These are phyloP conservation scores for Nitzschia inconspicua DNA, from an alignment of 108 stramenopile species.

Conservation along the genomic window DNA sequence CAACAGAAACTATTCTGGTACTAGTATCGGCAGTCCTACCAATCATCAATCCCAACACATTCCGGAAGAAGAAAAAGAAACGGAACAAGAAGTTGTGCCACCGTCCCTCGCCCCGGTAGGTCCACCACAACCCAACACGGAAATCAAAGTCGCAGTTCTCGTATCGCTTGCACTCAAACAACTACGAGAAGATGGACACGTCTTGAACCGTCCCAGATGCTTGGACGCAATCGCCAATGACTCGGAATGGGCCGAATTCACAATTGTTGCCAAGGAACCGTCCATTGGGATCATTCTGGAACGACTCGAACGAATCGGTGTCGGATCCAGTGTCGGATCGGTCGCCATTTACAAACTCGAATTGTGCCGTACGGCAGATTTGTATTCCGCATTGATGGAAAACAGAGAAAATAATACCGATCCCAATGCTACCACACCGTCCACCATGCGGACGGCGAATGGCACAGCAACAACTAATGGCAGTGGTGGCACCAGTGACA, in stretches of 20 bases:
- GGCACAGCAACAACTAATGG: background rate
- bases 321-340: conserved; percentile 39
- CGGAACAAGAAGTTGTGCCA: background rate
- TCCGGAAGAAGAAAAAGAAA: background rate
- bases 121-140: conserved; percentile 21
- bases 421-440: background rate
- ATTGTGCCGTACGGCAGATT: conserved; percentile 20
- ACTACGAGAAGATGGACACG: conserved; percentile 17
- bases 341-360: conserved; percentile 34
- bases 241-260: conserved; percentile 10
- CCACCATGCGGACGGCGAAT: background rate
- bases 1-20: background rate
- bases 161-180: conserved; percentile 17
- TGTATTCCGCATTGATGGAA: conserved; percentile 4
- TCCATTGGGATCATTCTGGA: conserved; percentile 28
- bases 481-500: background rate
- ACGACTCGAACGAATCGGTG: conserved; percentile 42
- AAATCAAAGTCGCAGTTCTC: conserved; percentile 25
- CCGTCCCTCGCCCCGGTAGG: background rate
- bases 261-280: conserved; percentile 19
- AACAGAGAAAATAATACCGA: too few relatives aligned
- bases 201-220: conserved; percentile 22
- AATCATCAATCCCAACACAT: too few relatives aligned
- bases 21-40: background rate
- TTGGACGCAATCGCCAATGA: background rate